Evolutionary conservation across 2,329 filamentous ascomycete species (phyloP).

Genomic region (Salinomyces thailandicus): DNA sequence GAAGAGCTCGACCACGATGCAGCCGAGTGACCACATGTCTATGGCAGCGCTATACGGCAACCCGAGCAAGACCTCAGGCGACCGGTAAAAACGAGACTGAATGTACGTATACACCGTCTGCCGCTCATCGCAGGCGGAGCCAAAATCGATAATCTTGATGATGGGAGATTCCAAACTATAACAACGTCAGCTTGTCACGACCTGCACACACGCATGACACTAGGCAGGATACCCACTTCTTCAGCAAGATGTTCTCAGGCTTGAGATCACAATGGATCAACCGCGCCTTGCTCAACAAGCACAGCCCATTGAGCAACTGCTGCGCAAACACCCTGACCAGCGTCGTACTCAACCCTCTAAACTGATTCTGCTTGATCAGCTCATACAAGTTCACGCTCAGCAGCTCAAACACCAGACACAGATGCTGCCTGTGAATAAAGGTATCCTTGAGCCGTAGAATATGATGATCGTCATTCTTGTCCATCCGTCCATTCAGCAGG

Average conservation of each 20-base stretch:
- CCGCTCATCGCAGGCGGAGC: conserved; percentile 92
- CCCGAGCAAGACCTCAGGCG: conserved; percentile 89
- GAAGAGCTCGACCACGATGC: conserved; percentile 96
- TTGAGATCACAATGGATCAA: conserved; percentile 97
- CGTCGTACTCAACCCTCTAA: conserved; percentile 91
- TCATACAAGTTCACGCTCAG: conserved; percentile 97
- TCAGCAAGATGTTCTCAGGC: conserved; percentile 92
- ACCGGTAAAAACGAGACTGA: conserved; percentile 94
- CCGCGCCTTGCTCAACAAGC: conserved; percentile 87
- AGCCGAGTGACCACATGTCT: conserved; percentile 98
- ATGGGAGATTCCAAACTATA: conserved; percentile 82
- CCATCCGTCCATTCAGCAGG: conserved; percentile 92
- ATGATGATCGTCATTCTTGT: conserved; percentile 98
- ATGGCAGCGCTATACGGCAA: conserved; percentile 96
- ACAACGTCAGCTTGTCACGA: too few species aligned
- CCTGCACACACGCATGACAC: too few species aligned
- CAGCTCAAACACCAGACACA: conserved; percentile 92
- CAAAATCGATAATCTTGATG: conserved; percentile 99
- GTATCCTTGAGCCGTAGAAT: conserved; percentile 90
- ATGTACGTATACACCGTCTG: conserved; percentile 99
- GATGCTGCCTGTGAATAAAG: conserved; percentile 93
- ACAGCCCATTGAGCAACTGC: conserved; percentile 84
- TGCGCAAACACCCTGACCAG: conserved; percentile 95
- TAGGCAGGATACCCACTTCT: conserved; percentile 60
- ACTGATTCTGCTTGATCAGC: conserved; percentile 98